Base-by-base conservation (phyloP, 2,329 filamentous ascomycete genomes). In the Waltergamsia citrina region DNA sequence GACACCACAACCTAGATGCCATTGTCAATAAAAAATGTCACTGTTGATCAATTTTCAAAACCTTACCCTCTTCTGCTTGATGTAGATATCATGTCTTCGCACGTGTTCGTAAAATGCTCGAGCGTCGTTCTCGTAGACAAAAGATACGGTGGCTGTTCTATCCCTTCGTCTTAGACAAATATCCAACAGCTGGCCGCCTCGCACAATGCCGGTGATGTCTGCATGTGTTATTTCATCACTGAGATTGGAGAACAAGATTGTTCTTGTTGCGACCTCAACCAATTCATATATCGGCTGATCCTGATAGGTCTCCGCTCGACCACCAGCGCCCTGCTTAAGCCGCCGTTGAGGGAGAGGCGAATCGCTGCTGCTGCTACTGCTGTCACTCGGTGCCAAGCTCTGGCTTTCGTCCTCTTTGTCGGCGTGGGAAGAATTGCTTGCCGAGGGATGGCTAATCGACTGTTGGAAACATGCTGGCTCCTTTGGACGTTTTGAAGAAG, bases 181-280 rank as follows among this genome's bases (percentile, higher is more conserved):
- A 41, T 86, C 81, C 9, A 88, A 54, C 9, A 93, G 46, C 41
- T 72, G 65, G 2, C 85, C 85, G 17, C 85, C 85, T 38, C 79
- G 75, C 33, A 92, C 59, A 9, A 69, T 67, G 16, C 67, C 64
- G 4, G 71, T 67, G 38, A 92, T 59, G 41, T 92, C 82, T 30
- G 65, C 66, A 47, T 83, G 74, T 0, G 75, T 81, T 11, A 70
- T 71, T 3, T 62, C 63, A 5, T 78, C 69, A 1, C 78, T 61
- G 2, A 92, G 63, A 38, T 79, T 77, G 23, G 57, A 59, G 32
- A 90, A 60, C 16, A 74, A 58, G 16, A 93, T 42, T 0, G 80
- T 82, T 32, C 81, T 68, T 16, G 50, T 56, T 32, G 61, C 61
- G 20, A 54, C 49, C 22, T 56, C 51, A 65, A 53, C n/a, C n/a